Conservation (phyloP, 2,329 filamentous ascomycete genomes). For the Penicillium sp. region DNA sequence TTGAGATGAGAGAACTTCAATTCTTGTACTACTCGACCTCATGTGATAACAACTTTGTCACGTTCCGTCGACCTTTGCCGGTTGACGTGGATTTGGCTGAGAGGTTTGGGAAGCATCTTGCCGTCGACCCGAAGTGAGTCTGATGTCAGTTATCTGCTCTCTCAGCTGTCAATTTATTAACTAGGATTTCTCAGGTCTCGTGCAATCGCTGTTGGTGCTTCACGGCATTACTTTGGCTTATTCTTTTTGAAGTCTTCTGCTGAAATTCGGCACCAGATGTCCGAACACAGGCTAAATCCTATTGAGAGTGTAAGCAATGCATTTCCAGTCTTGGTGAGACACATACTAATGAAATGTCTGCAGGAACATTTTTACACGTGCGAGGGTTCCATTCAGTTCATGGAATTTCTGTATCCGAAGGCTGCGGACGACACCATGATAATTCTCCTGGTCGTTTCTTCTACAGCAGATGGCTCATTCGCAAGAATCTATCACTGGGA, state of each 20-base stretch:
- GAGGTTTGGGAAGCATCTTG: constrained; percentile 60
- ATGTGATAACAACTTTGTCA: constrained; percentile 53
- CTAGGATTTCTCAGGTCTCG: constrained; percentile 37
- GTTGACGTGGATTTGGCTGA: constrained; percentile 48
- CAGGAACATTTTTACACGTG: constrained; percentile 49
- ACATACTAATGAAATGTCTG: not conserved
- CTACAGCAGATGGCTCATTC: constrained; percentile 40
- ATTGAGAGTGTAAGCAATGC: constrained; percentile 49
- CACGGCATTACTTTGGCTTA: constrained; percentile 64
- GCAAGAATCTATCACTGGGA: constrained; percentile 51
- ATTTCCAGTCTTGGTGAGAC: not conserved
- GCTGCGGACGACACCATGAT: constrained; percentile 62
- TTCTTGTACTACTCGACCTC: constrained; percentile 63
- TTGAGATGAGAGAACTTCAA: constrained; percentile 66
- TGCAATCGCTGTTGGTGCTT: constrained; percentile 62
- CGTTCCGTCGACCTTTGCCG: constrained; percentile 55
- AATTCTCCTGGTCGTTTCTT: constrained; percentile 64
- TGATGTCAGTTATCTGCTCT: constrained; percentile 7
- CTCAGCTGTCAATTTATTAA: constrained; percentile 1
- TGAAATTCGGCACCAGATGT: constrained; percentile 48
- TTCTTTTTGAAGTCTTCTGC: constrained; percentile 60
- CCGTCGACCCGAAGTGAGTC: constrained; percentile 70
- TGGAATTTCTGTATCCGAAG: constrained; percentile 76
- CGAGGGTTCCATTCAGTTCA: constrained; percentile 71
- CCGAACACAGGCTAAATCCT: constrained; percentile 48